Conservation (phyloP, 306 rosid genomes). For the Lupinus albus region DNA sequence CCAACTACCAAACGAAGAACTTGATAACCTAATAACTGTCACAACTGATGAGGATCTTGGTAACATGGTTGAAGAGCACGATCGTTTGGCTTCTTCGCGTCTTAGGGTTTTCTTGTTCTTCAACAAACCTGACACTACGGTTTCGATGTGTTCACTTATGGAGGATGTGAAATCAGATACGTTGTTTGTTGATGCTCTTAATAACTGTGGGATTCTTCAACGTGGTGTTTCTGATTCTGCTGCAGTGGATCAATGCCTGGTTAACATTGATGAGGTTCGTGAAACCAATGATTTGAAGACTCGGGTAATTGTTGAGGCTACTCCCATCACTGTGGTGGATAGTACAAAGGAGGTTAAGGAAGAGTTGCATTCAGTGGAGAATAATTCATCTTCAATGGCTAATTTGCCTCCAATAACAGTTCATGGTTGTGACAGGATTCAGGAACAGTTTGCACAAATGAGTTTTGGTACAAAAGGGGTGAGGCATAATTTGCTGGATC, state of each 20-base stretch:
- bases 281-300: not conserved
- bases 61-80: constrained; percentile 78
- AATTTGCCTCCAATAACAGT: constrained; percentile 70
- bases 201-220: constrained; percentile 52
- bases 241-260: constrained; percentile 44
- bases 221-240: constrained; percentile 71
- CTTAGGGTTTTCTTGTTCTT: constrained; percentile 65
- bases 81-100: constrained; percentile 49
- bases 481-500: constrained; percentile 30
- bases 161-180: constrained; percentile 68
- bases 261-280: constrained; percentile 48
- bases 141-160: constrained; percentile 63
- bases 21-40: constrained; percentile 66
- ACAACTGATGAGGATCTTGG: constrained; percentile 74
- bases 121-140: constrained; percentile 57
- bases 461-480: constrained; percentile 38
- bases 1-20: constrained; percentile 75
- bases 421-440: constrained; percentile 40
- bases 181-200: constrained; percentile 82
- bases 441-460: constrained; percentile 65
- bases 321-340: constrained; percentile 1
- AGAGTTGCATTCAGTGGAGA: constrained; percentile 58
- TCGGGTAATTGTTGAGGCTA: constrained; percentile 9
- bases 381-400: constrained; percentile 55
- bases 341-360: constrained; percentile 43